phyloP scores from a whole-genome alignment of 352 stramenopile genomes.

The Globisporangium spinosum region DNA sequence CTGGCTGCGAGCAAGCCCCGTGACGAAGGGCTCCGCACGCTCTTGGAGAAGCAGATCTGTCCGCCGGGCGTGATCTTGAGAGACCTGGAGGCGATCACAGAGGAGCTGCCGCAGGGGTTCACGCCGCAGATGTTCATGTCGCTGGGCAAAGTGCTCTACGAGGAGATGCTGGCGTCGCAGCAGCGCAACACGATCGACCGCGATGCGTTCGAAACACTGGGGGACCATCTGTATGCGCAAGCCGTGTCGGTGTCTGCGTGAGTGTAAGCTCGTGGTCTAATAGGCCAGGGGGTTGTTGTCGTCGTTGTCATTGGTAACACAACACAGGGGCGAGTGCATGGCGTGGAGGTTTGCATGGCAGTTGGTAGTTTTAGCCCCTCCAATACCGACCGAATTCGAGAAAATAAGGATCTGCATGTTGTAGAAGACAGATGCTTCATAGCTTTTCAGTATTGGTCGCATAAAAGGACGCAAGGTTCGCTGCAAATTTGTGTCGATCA shows the following conservation, averaged over 20 bases:
- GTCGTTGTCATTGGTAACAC: neutral
- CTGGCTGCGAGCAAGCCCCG: slow-evolving; percentile 14
- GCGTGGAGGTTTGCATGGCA: slow-evolving; percentile 1
- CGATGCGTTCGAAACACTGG: slow-evolving; percentile 47
- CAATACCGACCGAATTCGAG: too few species aligned
- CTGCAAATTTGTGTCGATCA: too few species aligned
- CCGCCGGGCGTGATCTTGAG: slow-evolving; percentile 37
- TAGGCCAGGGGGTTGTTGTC: neutral
- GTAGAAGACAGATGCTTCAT: too few species aligned
- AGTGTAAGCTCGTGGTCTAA: neutral
- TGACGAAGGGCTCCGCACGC: slow-evolving; percentile 47
- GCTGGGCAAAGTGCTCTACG: slow-evolving; percentile 64
- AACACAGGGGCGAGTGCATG: neutral
- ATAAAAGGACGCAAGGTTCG: too few species aligned
- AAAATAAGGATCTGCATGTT: too few species aligned
- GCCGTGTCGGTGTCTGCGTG: slow-evolving; percentile 47
- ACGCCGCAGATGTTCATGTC: slow-evolving; percentile 63
- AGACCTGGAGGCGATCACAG: slow-evolving; percentile 48
- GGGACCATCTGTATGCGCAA: slow-evolving; percentile 53
- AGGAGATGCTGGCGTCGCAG: slow-evolving; percentile 52
- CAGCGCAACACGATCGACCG: slow-evolving; percentile 43
- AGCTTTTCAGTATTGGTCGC: too few species aligned
- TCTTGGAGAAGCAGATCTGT: slow-evolving; percentile 39
- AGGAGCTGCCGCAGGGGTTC: slow-evolving; percentile 61
- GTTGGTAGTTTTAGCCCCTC: neutral